Evolutionary conservation across 2,329 filamentous ascomycete species (phyloP), one percentile per base, ranked within the genome.

Genomic region (Xylariaceae sp.): DNA sequence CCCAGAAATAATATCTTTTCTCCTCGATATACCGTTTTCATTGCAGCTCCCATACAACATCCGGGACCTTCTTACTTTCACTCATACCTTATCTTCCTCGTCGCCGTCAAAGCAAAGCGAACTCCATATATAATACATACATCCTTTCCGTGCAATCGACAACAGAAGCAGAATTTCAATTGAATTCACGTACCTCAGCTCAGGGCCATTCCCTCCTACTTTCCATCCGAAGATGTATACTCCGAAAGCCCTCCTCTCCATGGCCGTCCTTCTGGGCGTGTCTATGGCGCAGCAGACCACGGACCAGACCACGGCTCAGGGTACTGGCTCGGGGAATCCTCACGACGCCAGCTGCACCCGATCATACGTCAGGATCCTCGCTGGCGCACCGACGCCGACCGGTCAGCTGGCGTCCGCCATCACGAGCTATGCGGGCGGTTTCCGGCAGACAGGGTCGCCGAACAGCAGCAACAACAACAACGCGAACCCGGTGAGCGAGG

Each of bases 401-500:
- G 27, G 50, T n/a, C 26, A 47, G 26, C 59, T 61, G 30, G 56
- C 47, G 3, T 29, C 43, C 3, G 57, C 59, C 31, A 47, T 60
- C 53, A 56, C 56, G 29, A 58, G 52, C 53, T 60, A 52, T 34
- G 58, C 58, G 4, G 50, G 19, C 49, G 29, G 8, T 3, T 12
- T 45, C 3, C 43, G 43, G 11, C 43, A 45, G 43, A 45, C 43
- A 6, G 43, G 43, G 29, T n/a, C 29, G 43, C 37, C 11, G 1
- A 37, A 19, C 19, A 19, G 19, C 19, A 19, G 1, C 19, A 19
- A 19, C 19, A 19, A 19, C 19, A 19, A 19, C 19, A 19, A 32
- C n/a, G 11, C 32, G 19, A 47, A 58, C 53, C 56, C 56, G 34
- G 9, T 54, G 32, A 56, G 57, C 7, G 32, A 59, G 50, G 56